Base-by-base conservation (phyloP, 2,329 filamentous ascomycete species). In the Aspergillus aculeatus region DNA sequence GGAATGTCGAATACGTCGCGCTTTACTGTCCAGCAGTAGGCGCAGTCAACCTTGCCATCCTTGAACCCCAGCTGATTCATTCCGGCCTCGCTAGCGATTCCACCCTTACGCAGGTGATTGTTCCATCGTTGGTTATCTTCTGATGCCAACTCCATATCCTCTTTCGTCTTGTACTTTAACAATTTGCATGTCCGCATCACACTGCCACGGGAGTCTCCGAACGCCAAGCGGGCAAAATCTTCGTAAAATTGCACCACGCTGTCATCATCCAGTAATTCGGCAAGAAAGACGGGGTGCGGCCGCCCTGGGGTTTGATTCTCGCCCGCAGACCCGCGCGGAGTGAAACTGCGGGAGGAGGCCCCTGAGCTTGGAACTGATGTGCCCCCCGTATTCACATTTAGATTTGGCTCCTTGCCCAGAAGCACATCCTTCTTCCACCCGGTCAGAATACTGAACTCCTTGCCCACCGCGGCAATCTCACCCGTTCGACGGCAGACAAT, bases 1-100 rank as follows among this genome's bases (percentile, higher is more conserved):
- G 95, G 95, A 76, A 98, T 96, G 79, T 98, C 94, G 79, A 98
- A 98, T 47, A 95, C 91, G 76, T 99, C 95, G 64, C 94, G 84
- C 80, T 96, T 96, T 63, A 98, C 93, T 64, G 91, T 94, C 93
- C 94, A 98, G 80, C 91, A 96, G 78, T 96, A 96, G 69, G 90
- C 92, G 80, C 93, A 97, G 73, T 96, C 91, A 59, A 98, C 90
- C 77, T 95, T 93, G 56, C 93, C 94, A 70, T 96, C 92, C 72
- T 87, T 89, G 71, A 91, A 82, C 0, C 85, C 91, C 14, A 96
- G 84, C 70, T 87, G 86, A 57, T 89, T 89, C 76, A 96, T 94
- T 10, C 91, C 92, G 63, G 90, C 77, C 64, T 81, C 78, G 29
- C 77, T 77, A 21, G 78, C 78, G 62, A 81, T 81, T 1, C 78